A percentile compares a stretch with the other conserved stretches of the same genome.
phyloP scores from a whole-genome alignment of 345 rosid species.

The Erodium maritimum region DNA sequence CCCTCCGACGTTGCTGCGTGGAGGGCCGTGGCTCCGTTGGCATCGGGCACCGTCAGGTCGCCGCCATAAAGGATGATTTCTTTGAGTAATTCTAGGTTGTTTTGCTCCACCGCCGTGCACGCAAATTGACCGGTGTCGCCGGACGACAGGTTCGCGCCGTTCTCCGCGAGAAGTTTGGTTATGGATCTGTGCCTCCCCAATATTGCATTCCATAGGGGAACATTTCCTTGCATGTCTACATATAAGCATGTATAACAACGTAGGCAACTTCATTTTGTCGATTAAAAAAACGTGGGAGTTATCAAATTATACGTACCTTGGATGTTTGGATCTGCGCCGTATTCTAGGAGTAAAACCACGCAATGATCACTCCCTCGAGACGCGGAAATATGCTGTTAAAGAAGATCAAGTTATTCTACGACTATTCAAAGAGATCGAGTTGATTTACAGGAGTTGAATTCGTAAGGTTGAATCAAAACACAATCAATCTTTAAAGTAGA shows the following conservation, averaged over 20 bases:
- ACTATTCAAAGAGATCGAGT: too few species aligned
- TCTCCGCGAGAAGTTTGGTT: slow-evolving; percentile 41
- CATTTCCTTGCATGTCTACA: slow-evolving; percentile 75
- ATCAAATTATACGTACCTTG: too few species aligned
- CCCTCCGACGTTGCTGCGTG: slow-evolving; percentile 67
- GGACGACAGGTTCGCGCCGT: slow-evolving; percentile 41
- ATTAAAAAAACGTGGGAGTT: too few species aligned
- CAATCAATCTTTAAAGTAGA: not conserved
- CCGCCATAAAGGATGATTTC: slow-evolving; percentile 46
- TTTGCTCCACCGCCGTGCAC: slow-evolving; percentile 43
- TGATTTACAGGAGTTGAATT: too few species aligned
- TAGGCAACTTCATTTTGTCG: too few species aligned
- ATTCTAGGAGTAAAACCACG: slow-evolving; percentile 50
- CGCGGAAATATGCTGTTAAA: slow-evolving; percentile 74
- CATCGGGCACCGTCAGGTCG: slow-evolving; percentile 33
- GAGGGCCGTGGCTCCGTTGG: slow-evolving; percentile 45
- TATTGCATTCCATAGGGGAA: slow-evolving; percentile 86
- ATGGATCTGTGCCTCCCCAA: slow-evolving; percentile 39
- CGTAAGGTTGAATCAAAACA: slow-evolving; percentile 2
- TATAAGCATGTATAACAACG: too few species aligned
- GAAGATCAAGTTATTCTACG: too few species aligned
- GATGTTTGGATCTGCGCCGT: slow-evolving; percentile 63
- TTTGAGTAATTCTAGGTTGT: slow-evolving; percentile 42
- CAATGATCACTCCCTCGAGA: slow-evolving; percentile 59
- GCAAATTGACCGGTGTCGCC: slow-evolving; percentile 51